phyloP scores from a whole-genome alignment of 371 early-diverging fungal genomes.

The Nematocida sp. region DNA sequence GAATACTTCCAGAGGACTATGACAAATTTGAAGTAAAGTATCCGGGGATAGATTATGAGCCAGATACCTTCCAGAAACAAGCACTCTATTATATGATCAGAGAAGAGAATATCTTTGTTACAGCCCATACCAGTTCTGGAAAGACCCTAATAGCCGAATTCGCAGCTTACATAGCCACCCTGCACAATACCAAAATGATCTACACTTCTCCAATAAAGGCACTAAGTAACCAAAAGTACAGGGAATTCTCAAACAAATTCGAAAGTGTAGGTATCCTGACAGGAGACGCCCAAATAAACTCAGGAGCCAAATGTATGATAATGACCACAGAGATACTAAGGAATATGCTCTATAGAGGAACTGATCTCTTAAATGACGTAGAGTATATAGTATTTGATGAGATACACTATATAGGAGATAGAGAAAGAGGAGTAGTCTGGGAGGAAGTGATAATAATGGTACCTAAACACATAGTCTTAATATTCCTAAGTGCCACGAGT shows the following conservation, averaged over 20 bases:
- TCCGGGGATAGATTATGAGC: slow-evolving; percentile 69
- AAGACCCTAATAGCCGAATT: slow-evolving; percentile 99
- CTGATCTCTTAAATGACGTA: slow-evolving; percentile 86
- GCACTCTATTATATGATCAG: slow-evolving; percentile 86
- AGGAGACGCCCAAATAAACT: slow-evolving; percentile 92
- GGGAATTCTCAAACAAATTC: slow-evolving; percentile 81
- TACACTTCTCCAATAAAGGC: slow-evolving; percentile 99
- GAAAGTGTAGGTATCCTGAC: slow-evolving; percentile 87
- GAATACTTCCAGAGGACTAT: slow-evolving; percentile 21
- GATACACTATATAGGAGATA: slow-evolving; percentile 94
- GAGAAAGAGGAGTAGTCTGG: slow-evolving; percentile 96
- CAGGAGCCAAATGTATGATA: slow-evolving; percentile 84
- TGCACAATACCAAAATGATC: slow-evolving; percentile 69
- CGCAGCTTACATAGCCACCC: slow-evolving; percentile 75
- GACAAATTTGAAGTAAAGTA: slow-evolving; percentile 5
- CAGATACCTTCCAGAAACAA: slow-evolving; percentile 94
- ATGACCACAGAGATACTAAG: slow-evolving; percentile 99
- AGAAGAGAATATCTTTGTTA: slow-evolving; percentile 88
- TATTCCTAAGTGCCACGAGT: slow-evolving; percentile 90
- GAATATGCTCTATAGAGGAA: slow-evolving; percentile 90
- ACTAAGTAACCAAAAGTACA: slow-evolving; percentile 93
- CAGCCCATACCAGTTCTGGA: slow-evolving; percentile 98
- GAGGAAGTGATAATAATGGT: slow-evolving; percentile 99
- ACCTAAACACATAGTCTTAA: slow-evolving; percentile 68
- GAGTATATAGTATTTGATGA: slow-evolving; percentile 99